Evolutionary conservation across 225 moss, liverwort and hornwort species (phyloP).

Genomic region (Polytrichum commune): DNA sequence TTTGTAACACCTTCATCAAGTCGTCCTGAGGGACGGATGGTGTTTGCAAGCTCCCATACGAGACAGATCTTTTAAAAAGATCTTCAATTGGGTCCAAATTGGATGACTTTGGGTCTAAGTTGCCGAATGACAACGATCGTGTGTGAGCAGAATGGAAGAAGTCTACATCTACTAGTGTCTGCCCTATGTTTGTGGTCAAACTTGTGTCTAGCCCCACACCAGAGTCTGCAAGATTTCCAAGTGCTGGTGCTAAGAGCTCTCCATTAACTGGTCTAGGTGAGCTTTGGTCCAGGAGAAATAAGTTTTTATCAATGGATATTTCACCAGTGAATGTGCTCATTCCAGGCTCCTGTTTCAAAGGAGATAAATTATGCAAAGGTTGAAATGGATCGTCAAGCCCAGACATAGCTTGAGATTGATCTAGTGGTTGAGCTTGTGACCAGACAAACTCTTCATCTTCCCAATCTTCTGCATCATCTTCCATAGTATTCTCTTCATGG

Average conservation of each 20-base stretch:
- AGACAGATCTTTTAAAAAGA: conserved; percentile 30
- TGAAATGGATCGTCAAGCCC: conserved; percentile 14
- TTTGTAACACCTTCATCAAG: conserved; percentile 26
- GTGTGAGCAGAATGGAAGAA: conserved; percentile 17
- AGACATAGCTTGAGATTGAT: conserved; percentile 13
- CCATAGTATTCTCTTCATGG: conserved; percentile 10
- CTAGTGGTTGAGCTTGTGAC: conserved; percentile 47
- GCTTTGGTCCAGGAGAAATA: conserved; percentile 42
- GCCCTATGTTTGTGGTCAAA: conserved; percentile 18
- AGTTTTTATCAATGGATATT: conserved; percentile 25
- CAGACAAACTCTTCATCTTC: conserved; percentile 57
- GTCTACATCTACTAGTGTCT: conserved; percentile 16
- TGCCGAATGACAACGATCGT: conserved; percentile 39
- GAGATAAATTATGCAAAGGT: conserved; percentile 19
- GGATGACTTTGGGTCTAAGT: conserved; percentile 16
- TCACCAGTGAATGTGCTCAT: conserved; percentile 11
- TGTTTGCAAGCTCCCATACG: conserved; percentile 23
- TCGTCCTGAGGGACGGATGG: conserved; percentile 25
- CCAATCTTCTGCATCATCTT: conserved; percentile 46
- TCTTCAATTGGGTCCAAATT: conserved; percentile 26
- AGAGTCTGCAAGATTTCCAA: conserved; percentile 11
- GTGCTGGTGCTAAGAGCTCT: conserved; percentile 3
- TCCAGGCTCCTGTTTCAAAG: conserved; percentile 14
- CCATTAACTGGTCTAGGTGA: conserved; percentile 15
- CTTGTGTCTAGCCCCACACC: conserved; percentile 26